phyloP scores from a whole-genome alignment of 345 rosid genomes.

The Brassica nigra region DNA sequence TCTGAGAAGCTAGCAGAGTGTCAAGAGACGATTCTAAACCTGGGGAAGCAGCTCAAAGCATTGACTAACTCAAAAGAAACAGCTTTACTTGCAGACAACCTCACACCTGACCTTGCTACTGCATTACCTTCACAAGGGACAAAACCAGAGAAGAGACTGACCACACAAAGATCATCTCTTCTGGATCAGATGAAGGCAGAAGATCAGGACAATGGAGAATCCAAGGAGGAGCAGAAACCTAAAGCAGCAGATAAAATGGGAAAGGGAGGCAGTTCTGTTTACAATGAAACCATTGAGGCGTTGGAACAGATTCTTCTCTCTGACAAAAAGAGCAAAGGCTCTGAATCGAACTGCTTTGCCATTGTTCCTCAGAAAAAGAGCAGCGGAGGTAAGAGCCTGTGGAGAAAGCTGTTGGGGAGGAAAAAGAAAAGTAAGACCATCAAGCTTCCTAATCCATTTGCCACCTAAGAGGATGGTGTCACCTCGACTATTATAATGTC shows the following conservation, averaged over 20 bases:
- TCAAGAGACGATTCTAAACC: constrained; percentile 80
- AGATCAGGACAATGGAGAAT: constrained; percentile 44
- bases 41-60: constrained; percentile 89
- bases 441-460: constrained; percentile 47
- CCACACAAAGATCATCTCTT: constrained; percentile 67
- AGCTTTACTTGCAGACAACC: constrained; percentile 52
- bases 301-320: constrained; percentile 45
- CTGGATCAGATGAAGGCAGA: constrained; percentile 88
- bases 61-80: constrained; percentile 68
- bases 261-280: constrained; percentile 35
- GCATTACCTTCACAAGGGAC: constrained; percentile 31
- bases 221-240: constrained; percentile 24
- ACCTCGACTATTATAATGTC: constrained; percentile 16
- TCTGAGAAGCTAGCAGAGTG: constrained; percentile 93
- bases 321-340: constrained; percentile 43
- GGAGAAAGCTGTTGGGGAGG: constrained; percentile 72
- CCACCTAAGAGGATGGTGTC: constrained; percentile 32
- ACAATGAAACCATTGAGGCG: constrained; percentile 43
- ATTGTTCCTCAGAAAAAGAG: constrained; percentile 61
- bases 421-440: constrained; percentile 55
- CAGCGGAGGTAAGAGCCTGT: constrained; percentile 51
- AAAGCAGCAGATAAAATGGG: constrained; percentile 32
- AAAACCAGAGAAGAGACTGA: constrained; percentile 46
- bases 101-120: constrained; percentile 39
- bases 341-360: constrained; percentile 47